Percentiles rank a stretch among this genome's conserved stretches.
These are phyloP conservation scores for Microstroma glucosiphilum DNA, from an alignment of 1,284 basidiomycete species.

Conservation along the genomic window DNA sequence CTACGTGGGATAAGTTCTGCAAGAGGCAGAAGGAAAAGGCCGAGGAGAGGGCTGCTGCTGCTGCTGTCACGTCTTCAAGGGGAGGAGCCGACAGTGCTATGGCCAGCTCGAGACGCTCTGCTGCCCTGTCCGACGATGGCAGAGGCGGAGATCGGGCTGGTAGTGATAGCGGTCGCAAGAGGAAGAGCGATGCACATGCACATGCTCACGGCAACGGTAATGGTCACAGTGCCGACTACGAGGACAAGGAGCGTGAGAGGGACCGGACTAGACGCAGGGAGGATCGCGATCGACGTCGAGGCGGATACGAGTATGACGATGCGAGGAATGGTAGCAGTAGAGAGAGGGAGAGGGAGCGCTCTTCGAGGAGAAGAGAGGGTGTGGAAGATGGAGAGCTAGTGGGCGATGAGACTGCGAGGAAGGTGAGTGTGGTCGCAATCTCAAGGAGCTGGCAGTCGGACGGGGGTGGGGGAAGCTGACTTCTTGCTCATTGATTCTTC, in stretches of 20 bases:
- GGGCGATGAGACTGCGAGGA: not conserved
- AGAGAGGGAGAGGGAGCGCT: slow-evolving; percentile 11
- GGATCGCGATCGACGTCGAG: too few species aligned
- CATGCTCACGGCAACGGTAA: too few species aligned
- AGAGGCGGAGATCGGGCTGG: too few species aligned
- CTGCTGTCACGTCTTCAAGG: not conserved
- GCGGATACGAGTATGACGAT: not conserved
- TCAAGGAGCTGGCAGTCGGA: too few species aligned
- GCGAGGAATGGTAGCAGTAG: slow-evolving; percentile 6
- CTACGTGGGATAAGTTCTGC: slow-evolving; percentile 45
- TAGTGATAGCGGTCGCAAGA: not conserved
- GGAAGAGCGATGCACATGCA: slow-evolving; percentile 2
- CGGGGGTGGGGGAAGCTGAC: too few species aligned
- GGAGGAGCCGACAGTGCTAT: not conserved
- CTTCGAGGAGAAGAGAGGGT: too few species aligned
- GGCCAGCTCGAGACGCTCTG: too few species aligned
- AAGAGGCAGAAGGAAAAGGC: slow-evolving; percentile 31
- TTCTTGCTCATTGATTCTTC: not conserved
- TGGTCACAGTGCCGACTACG: not conserved
- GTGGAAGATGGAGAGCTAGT: not conserved
- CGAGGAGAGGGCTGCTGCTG: slow-evolving; percentile 3
- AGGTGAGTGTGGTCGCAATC: too few species aligned
- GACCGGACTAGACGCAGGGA: not conserved
- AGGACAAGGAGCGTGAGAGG: not conserved
- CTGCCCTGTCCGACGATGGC: too few species aligned